A percentile compares a stretch with the other conserved stretches of the same genome.
These are phyloP conservation scores for Psidium friedrichsthalianum DNA, from an alignment of 345 rosid species.

Conservation along the genomic window DNA sequence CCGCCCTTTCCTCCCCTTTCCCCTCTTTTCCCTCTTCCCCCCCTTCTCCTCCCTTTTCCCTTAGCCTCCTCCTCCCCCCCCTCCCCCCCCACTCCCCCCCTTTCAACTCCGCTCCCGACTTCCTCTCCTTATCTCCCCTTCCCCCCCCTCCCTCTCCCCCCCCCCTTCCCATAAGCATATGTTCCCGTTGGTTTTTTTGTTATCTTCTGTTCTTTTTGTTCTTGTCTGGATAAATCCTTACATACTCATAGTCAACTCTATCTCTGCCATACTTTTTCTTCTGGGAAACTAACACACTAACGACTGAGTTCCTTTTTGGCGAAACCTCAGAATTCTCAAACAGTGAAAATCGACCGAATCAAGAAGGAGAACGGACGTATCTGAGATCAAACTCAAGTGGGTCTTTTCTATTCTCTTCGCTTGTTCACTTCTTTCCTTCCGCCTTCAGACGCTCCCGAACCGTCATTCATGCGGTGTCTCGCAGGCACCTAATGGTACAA, in stretches of 20 bases:
- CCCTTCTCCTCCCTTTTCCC: no score
- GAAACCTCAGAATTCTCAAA: conserved; percentile 41
- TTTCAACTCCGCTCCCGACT: no score
- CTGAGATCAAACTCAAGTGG: conserved; percentile 72
- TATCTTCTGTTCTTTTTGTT: not conserved
- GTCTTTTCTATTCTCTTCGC: not conserved
- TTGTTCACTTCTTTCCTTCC: no score
- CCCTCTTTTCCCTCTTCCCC: no score
- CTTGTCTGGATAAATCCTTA: not conserved
- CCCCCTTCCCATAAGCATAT: not conserved
- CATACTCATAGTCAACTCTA: not conserved
- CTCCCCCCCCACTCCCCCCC: no score
- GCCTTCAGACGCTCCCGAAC: not conserved
- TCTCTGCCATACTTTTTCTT: not conserved
- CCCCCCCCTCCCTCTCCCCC: no score
- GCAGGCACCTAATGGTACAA: conserved; percentile 67
- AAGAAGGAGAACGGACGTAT: conserved; percentile 80
- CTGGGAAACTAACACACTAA: not conserved
- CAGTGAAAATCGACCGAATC: conserved; percentile 69
- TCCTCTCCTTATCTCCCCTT: no score
- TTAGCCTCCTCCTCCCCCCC: no score
- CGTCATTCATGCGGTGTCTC: not conserved
- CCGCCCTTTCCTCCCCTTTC: no score
- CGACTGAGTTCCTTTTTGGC: conserved; percentile 4
- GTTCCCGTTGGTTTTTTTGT: not conserved